These are phyloP conservation scores for Agarophyton chilense DNA, from an alignment of 23 red algal species.

Conservation along the genomic window DNA sequence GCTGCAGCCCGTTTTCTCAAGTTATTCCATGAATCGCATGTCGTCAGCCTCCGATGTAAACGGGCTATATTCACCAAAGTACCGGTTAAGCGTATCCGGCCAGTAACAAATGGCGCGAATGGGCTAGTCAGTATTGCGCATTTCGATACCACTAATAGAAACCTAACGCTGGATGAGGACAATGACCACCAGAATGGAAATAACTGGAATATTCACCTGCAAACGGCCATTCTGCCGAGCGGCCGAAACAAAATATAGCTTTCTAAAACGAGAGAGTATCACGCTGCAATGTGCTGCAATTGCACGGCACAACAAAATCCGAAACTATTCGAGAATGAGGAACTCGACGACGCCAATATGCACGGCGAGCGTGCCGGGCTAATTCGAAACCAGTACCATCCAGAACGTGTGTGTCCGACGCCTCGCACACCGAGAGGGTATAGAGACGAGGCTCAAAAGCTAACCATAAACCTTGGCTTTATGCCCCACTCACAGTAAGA, in stretches of 20 bases:
- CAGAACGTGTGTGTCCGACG: too few species aligned
- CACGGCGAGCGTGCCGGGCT: neutral
- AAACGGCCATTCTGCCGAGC: neutral
- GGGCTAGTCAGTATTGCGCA: neutral
- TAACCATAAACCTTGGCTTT: too few species aligned
- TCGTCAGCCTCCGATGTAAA: slow-evolving; percentile 5
- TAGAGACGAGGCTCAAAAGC: too few species aligned
- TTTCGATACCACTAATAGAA: neutral
- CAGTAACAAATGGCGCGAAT: neutral
- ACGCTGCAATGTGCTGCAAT: neutral
- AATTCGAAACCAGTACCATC: neutral
- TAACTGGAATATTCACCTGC: neutral
- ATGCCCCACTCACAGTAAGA: too few species aligned
- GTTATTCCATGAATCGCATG: neutral
- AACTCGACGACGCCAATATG: neutral
- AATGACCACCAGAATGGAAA: neutral
- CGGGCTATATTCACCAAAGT: neutral
- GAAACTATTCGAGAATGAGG: slow-evolving; percentile 10
- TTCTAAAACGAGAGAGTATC: neutral
- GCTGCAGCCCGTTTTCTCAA: neutral
- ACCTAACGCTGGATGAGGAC: neutral
- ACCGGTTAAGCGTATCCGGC: neutral
- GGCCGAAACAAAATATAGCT: neutral
- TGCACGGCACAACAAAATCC: neutral
- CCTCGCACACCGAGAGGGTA: too few species aligned